These are phyloP conservation scores for Castanospermum australe DNA, from an alignment of 306 rosid genomes.

Conservation along the genomic window DNA sequence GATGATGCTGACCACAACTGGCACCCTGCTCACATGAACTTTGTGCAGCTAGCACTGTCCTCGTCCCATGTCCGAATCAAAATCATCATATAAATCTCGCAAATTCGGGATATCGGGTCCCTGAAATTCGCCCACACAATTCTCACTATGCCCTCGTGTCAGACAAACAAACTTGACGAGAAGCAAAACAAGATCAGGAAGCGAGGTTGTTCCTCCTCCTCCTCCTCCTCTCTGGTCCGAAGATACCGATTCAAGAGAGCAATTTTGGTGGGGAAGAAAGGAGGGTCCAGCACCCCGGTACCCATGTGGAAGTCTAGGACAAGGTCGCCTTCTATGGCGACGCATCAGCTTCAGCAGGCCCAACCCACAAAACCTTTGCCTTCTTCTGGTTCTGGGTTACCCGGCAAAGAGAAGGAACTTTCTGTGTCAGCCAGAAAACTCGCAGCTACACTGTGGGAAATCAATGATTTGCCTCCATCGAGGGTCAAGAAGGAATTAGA, in stretches of 20 bases:
- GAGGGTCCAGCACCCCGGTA: slow-evolving; percentile 66
- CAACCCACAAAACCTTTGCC: slow-evolving; percentile 12
- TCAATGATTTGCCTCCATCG: slow-evolving; percentile 49
- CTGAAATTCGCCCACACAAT: slow-evolving; percentile 11
- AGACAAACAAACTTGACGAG: slow-evolving; percentile 13
- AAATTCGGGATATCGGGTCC: slow-evolving; percentile 15
- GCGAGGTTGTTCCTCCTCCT: slow-evolving; percentile 42
- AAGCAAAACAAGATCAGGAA: slow-evolving; percentile 45
- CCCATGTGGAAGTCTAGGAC: slow-evolving; percentile 67
- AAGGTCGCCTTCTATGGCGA: slow-evolving; percentile 30
- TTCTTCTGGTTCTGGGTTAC: slow-evolving; percentile 33
- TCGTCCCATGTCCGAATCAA: slow-evolving; percentile 14
- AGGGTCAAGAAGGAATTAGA: slow-evolving; percentile 45
- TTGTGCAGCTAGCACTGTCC: slow-evolving; percentile 8
- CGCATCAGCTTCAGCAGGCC: neutral
- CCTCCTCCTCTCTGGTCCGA: slow-evolving; percentile 38
- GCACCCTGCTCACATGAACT: slow-evolving; percentile 33
- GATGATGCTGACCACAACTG: slow-evolving; percentile 31
- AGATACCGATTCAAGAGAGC: slow-evolving; percentile 47
- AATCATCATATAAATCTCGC: slow-evolving; percentile 28
- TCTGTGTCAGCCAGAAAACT: slow-evolving; percentile 75
- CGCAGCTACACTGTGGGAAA: slow-evolving; percentile 84
- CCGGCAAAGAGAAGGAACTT: slow-evolving; percentile 44
- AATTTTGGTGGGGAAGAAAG: slow-evolving; percentile 41
- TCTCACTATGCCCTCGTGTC: slow-evolving; percentile 60